Base-by-base conservation (phyloP, 768 basidiomycete genomes). In the Russula brevipes region DNA sequence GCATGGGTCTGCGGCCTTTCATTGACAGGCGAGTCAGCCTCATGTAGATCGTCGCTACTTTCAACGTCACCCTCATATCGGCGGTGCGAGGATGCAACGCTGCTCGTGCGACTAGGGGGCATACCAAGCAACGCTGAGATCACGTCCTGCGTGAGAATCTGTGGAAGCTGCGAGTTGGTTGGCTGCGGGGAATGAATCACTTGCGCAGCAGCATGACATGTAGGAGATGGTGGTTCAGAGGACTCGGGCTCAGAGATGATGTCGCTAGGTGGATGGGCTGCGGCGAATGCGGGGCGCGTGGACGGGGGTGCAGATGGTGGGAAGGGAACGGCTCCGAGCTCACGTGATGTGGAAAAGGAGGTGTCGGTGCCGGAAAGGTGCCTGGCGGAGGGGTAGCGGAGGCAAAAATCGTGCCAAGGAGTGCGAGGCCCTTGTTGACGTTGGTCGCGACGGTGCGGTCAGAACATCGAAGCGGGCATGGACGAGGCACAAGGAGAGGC, bases 361-460 rank as follows among this genome's bases (percentile, higher is more conserved):
- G 44, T 10, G 63, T 61, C 33, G 64, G 65, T 33, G 61, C 65
- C 12, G 58, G 53, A 17, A 60, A 5, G 39, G 57, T 10, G 14
- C 39, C 46, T 16, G 16, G 63, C 12, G 74, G 69, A 30, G 72
- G 72, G 16, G 73, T 74, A 5, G 84, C 89, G 5, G 88, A 91
- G 3, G 89, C 89, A 70, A 91, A 91, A 46, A 91, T 88, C 12
- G 82, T 80, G 66, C 87, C 78, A 16, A 91, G 75, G 38, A 91
- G 77, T 17, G 81, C 76, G 53, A 81, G 76, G 6, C 88, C 86
- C n/a, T 73, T 69, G 30, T 75, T 71, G 46, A 72, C 57, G 38
- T 9, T 3, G 60, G 54, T 55, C 59, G 70, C 6, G 76, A 66
- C 35, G 76, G 73, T 45, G 54, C 35, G 8, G 12, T 39, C 3